Evolutionary conservation across 129 eudicot species (phyloP).

Genomic region (Arctium minus): DNA sequence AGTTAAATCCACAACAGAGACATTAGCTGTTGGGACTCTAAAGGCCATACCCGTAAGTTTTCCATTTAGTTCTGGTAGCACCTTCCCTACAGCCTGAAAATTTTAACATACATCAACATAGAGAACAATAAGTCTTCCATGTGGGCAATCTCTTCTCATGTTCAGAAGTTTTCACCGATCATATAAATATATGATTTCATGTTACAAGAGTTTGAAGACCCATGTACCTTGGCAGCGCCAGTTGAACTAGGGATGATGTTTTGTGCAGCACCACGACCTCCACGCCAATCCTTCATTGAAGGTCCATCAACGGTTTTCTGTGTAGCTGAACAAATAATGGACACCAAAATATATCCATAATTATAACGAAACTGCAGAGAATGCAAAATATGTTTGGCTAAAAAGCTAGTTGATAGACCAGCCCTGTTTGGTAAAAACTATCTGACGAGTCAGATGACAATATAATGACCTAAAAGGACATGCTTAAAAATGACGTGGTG

Average conservation of each 20-base stretch:
- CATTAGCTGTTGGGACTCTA: conserved; percentile 93
- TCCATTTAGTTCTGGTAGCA: conserved; percentile 90
- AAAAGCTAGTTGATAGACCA: no score
- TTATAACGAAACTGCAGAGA: neutral
- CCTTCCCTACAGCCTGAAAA: conserved; percentile 93
- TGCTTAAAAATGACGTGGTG: neutral
- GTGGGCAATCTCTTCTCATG: neutral
- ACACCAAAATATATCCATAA: neutral
- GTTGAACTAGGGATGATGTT: conserved; percentile 97
- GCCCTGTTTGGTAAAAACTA: neutral
- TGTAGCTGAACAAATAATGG: conserved; percentile 55
- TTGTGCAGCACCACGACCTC: conserved; percentile 97
- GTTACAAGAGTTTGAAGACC: no score
- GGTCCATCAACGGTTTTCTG: conserved; percentile 98
- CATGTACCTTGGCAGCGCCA: conserved; percentile 90
- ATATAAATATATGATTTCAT: neutral
- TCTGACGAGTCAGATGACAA: neutral
- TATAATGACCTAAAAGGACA: neutral
- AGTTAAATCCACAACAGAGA: conserved; percentile 95
- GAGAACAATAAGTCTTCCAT: neutral
- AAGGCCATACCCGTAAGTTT: conserved; percentile 99
- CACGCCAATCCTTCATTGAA: conserved; percentile 99
- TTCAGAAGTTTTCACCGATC: neutral
- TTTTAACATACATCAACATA: neutral
- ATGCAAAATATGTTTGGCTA: neutral